Percentiles rank a stretch among this genome's conserved stretches.
These are phyloP conservation scores for Rosa rugosa DNA, from an alignment of 306 rosid species.

Conservation along the genomic window DNA sequence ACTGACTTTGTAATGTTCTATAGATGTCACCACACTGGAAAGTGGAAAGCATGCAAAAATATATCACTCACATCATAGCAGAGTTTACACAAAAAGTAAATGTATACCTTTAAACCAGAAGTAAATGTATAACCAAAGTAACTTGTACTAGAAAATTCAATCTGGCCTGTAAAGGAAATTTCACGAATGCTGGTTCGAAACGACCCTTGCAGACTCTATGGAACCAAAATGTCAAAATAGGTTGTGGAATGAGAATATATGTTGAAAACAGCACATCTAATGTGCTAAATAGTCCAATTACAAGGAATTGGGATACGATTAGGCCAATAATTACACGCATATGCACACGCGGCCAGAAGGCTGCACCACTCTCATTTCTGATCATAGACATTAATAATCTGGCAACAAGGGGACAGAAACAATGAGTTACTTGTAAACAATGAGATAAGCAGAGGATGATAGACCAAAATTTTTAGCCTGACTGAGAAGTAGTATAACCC, in stretches of 20 bases:
- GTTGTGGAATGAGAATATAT: constrained; percentile 55
- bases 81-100: background rate
- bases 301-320: constrained; percentile 68
- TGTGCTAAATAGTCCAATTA: constrained; percentile 79
- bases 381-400: constrained; percentile 86
- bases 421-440: constrained; percentile 16
- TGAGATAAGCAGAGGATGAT: background rate
- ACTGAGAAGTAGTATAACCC: constrained; percentile 7
- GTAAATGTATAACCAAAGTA: background rate
- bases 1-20: background rate
- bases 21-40: background rate
- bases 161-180: constrained; percentile 73
- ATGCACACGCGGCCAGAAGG: constrained; percentile 93
- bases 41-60: background rate
- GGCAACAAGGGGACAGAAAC: constrained; percentile 18
- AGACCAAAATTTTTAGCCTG: background rate
- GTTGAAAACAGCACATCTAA: constrained; percentile 53
- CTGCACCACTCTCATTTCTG: constrained; percentile 85
- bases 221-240: constrained; percentile 81
- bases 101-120: background rate
- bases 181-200: constrained; percentile 77
- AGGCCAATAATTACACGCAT: constrained; percentile 66
- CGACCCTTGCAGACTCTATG: constrained; percentile 73
- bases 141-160: background rate
- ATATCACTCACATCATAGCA: background rate